Conservation (phyloP, 192 early-diverging fungal genomes). For the Entomortierella parvispora region DNA sequence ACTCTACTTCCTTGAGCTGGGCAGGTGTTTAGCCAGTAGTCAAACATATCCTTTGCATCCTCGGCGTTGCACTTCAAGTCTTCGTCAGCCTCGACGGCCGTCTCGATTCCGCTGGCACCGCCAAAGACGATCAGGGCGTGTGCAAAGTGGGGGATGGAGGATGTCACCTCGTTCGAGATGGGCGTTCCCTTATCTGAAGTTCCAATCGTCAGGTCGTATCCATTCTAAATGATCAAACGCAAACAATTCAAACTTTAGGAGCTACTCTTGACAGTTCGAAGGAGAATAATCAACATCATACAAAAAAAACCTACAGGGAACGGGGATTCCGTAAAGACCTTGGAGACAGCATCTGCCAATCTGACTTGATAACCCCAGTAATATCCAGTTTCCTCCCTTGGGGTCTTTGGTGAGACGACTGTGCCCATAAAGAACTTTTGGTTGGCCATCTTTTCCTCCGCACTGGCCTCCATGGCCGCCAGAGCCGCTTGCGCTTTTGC, state of each 20-base stretch:
- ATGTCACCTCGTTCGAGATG: conserved; percentile 13
- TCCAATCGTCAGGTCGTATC: conserved; percentile 76
- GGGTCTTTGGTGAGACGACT: conserved; percentile 67
- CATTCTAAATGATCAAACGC: conserved; percentile 42
- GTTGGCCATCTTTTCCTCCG: conserved; percentile 30
- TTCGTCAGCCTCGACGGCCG: conserved; percentile 70
- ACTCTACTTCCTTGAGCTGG: conserved; percentile 66
- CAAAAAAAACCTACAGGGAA: conserved; percentile 52
- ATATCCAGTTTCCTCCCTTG: conserved; percentile 66
- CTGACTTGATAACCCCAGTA: conserved; percentile 80
- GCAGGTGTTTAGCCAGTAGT: conserved; percentile 67
- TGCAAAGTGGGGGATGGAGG: conserved; percentile 33
- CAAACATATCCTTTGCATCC: conserved; percentile 70
- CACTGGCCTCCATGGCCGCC: conserved; percentile 38
- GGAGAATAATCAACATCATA: neutral
- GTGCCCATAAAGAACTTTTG: conserved; percentile 59
- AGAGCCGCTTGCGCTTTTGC: conserved; percentile 33
- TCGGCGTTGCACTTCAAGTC: conserved; percentile 62
- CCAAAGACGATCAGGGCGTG: conserved; percentile 77
- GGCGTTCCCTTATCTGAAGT: conserved; percentile 58
- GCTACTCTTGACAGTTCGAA: neutral
- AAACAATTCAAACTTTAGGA: neutral
- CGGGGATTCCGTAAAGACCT: conserved; percentile 68
- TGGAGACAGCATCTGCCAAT: conserved; percentile 64
- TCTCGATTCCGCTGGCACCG: conserved; percentile 71